Evolutionary conservation across 2,329 filamentous ascomycete species (phyloP), one percentile per base, ranked within the genome.

Genomic region (Colletotrichum costaricense): DNA sequence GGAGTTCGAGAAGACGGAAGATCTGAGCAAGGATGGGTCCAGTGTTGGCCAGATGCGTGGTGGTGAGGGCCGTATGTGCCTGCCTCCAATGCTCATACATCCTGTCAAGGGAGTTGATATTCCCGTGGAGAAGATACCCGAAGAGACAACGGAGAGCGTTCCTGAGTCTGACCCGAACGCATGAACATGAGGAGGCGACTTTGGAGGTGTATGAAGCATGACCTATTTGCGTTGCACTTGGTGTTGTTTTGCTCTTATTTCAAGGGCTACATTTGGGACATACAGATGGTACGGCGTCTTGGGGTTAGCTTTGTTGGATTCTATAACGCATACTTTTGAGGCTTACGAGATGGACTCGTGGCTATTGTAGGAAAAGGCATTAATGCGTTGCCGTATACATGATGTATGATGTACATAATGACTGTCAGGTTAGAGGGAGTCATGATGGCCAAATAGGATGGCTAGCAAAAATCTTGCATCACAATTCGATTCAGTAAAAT

Each of bases 21-120:
- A 91, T 71, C 78, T 81, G 78, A 87, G 82, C 78, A 88, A 86
- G 81, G 83, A 88, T 72, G 89, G 87, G 35, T 79, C 81, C 28
- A 83, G 81, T 49, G 86, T 90, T 7, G 81, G 83, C 55, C 80
- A 83, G 75, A 92, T 91, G 88, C 87, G 86, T 63, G 89, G 91
- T 60, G 92, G 93, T 19, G 93, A 95, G 82, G 94, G 94, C 12
- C 89, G 95, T 73, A 97, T 98, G 95, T 98, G 95, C 83, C 84
- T 98, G 54, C 95, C 95, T 8, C 94, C 93, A 0, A 96, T 98
- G 92, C 84, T 98, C 74, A 83, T 98, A 75, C 95, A 98, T 87
- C 95, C 95, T 0, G 89, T 98, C 66, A 98, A 98, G 86, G 89
- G 90, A 66, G 88, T 95, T 5, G 90, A 93, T 70, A 78, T 93